Conservation (phyloP, 495 filamentous ascomycete species). For the Aspergillus asperescens region DNA sequence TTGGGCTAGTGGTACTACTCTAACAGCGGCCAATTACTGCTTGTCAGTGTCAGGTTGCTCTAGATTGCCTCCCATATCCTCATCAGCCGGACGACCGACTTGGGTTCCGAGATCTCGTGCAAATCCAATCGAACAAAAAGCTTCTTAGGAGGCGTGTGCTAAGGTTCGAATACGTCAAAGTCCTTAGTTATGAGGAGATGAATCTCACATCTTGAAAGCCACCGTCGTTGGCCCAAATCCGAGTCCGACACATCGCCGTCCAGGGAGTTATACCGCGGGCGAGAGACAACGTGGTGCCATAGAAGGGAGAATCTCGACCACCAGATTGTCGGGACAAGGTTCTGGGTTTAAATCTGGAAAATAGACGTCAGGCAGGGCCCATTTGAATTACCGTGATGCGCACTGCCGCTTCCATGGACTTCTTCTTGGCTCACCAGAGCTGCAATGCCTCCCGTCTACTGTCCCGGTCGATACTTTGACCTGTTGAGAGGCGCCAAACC, state of each 20-base stretch:
- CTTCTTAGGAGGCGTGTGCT: background rate
- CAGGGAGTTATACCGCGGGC: background rate
- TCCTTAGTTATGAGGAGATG: background rate
- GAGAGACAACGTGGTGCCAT: conserved; percentile 1
- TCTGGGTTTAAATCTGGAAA: background rate
- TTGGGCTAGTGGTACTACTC: conserved; percentile 8
- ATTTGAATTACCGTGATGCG: background rate
- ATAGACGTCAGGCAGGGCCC: background rate
- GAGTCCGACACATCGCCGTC: background rate
- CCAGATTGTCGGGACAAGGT: background rate
- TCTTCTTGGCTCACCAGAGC: background rate
- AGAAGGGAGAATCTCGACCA: background rate
- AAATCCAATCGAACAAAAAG: background rate
- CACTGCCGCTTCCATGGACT: conserved; percentile 1
- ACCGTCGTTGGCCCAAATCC: background rate
- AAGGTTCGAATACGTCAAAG: background rate
- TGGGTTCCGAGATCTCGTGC: background rate
- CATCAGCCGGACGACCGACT: background rate
- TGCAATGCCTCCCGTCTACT: background rate
- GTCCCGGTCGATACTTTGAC: background rate
- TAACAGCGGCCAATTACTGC: background rate
- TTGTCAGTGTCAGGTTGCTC: background rate
- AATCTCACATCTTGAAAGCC: background rate
- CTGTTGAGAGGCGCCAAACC: background rate
- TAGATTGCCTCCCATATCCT: background rate